Conservation (phyloP, 352 stramenopile species). For the Blastocystis sp. region DNA sequence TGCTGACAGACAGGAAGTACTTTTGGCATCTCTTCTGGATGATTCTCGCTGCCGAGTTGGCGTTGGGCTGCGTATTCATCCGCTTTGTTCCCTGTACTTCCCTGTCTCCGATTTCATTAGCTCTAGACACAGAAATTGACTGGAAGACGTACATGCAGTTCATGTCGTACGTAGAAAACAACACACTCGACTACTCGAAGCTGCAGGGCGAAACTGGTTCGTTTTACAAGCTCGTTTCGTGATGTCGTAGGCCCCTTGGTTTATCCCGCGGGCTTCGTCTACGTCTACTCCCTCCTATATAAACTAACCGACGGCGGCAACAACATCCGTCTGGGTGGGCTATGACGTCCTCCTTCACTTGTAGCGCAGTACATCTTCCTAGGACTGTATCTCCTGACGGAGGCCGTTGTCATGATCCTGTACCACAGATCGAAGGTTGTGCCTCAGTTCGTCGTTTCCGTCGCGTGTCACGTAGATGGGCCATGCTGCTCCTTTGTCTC, state of each 20-base stretch:
- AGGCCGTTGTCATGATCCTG: conserved; percentile 86
- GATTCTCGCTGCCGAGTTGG: conserved; percentile 39
- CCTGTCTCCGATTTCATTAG: background rate
- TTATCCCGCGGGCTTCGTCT: conserved; percentile 96
- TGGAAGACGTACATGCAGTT: conserved; percentile 99
- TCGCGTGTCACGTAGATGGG: conserved; percentile 77
- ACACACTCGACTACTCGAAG: conserved; percentile 92
- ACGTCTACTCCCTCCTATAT: conserved; percentile 91
- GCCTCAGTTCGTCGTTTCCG: conserved; percentile 1
- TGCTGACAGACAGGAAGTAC: conserved; percentile 68
- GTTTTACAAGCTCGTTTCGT: background rate
- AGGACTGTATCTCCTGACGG: conserved; percentile 89
- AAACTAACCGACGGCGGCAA: conserved; percentile 85
- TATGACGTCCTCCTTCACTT: conserved; percentile 61
- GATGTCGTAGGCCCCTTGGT: conserved; percentile 86
- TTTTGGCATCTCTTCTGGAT: conserved; percentile 72
- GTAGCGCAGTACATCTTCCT: conserved; percentile 91
- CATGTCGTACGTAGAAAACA: conserved; percentile 87
- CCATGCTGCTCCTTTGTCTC: conserved; percentile 86
- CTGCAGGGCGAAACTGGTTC: conserved; percentile 88
- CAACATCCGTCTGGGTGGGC: conserved; percentile 81
- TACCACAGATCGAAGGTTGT: conserved; percentile 78
- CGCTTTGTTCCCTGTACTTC: conserved; percentile 62
- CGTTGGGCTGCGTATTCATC: conserved; percentile 53
- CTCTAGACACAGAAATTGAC: conserved; percentile 94